A percentile compares a stretch with the other conserved stretches of the same genome.
These are phyloP conservation scores for Annona cherimola DNA, from an alignment of 164 flowering plant genomes.

Conservation along the genomic window DNA sequence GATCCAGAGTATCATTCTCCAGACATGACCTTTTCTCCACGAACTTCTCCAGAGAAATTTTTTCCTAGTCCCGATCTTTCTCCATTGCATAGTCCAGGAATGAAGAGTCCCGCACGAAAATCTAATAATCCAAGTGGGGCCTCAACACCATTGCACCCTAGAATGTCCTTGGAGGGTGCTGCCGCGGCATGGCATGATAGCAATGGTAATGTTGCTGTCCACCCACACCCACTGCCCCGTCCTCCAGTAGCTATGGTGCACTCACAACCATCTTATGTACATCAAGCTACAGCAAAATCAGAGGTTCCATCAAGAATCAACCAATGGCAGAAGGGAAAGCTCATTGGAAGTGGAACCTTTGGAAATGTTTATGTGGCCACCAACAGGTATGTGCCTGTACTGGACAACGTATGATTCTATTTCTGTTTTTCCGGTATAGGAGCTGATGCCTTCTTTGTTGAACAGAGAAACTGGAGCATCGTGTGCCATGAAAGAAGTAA, in stretches of 20 bases:
- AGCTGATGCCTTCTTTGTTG: constrained; percentile 2
- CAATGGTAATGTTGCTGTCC: constrained; percentile 34
- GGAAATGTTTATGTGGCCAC: constrained; percentile 88
- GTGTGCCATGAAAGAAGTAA: constrained; percentile 98
- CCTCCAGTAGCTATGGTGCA: constrained; percentile 62
- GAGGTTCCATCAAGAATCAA: constrained; percentile 34
- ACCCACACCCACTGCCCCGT: constrained; percentile 81
- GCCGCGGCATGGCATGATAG: constrained; percentile 32
- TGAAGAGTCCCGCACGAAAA: constrained; percentile 27
- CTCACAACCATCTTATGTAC: constrained; percentile 28
- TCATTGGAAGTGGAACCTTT: constrained; percentile 94
- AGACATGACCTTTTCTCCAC: constrained; percentile 28
- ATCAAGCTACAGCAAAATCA: constrained; percentile 31
- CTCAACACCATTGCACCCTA: constrained; percentile 45
- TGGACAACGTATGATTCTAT: neutral
- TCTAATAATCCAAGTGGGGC: constrained; percentile 34
- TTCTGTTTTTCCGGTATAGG: neutral
- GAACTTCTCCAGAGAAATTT: constrained; percentile 29
- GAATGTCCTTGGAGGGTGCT: constrained; percentile 29
- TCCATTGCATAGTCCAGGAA: constrained; percentile 48
- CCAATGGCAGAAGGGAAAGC: constrained; percentile 90
- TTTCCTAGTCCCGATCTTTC: constrained; percentile 41
- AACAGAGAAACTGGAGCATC: constrained; percentile 85
- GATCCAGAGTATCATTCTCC: constrained; percentile 46
- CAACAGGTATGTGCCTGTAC: constrained; percentile 44